Evolutionary conservation across 371 early-diverging fungal genomes (phyloP).

Genomic region (Circinella minor): DNA sequence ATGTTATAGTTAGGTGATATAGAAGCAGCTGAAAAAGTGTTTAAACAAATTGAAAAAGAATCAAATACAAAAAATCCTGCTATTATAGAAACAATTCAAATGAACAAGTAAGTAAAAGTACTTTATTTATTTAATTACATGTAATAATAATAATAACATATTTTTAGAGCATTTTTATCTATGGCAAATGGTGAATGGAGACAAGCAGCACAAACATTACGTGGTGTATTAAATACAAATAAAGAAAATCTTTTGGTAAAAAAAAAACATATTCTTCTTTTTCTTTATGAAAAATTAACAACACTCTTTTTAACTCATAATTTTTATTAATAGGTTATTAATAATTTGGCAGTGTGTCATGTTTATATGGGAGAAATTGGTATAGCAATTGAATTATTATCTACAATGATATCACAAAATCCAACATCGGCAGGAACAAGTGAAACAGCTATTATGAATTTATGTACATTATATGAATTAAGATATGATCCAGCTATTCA

Average conservation of each 20-base stretch:
- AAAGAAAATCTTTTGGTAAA: constrained; percentile 54
- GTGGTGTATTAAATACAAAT: constrained; percentile 48
- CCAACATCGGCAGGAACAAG: constrained; percentile 57
- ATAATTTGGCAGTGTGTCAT: constrained; percentile 63
- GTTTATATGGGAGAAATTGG: constrained; percentile 60
- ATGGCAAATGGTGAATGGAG: constrained; percentile 64
- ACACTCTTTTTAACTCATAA: too few species aligned
- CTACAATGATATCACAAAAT: constrained; percentile 32
- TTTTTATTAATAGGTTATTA: constrained; percentile 37
- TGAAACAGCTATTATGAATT: constrained; percentile 59
- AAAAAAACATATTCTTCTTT: too few species aligned
- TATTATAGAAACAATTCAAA: constrained; percentile 43
- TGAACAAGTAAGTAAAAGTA: constrained; percentile 39
- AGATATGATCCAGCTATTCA: constrained; percentile 54
- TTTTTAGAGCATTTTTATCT: constrained; percentile 42
- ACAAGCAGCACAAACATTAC: constrained; percentile 48
- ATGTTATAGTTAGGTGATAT: constrained; percentile 48
- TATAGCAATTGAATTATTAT: constrained; percentile 38
- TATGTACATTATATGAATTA: constrained; percentile 66
- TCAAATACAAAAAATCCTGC: constrained; percentile 23
- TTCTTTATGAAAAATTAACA: too few species aligned
- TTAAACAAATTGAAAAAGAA: constrained; percentile 39
- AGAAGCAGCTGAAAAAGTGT: constrained; percentile 44
- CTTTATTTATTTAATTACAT: too few species aligned
- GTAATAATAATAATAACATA: neutral